phyloP scores from a whole-genome alignment of 2,329 filamentous ascomycete species.

The Pestalotiopsis fici region DNA sequence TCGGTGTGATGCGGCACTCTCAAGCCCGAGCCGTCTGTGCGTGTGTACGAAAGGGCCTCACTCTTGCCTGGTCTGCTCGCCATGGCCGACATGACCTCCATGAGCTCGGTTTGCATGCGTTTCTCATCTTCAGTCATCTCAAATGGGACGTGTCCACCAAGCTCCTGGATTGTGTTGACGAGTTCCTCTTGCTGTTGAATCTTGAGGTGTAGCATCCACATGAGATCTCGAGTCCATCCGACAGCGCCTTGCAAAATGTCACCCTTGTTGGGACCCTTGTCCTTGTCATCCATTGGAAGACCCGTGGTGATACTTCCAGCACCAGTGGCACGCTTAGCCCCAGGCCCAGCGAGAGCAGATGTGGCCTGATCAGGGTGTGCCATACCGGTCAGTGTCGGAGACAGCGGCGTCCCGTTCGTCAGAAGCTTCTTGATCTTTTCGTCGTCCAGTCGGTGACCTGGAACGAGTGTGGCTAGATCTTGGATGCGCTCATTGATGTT shows the following conservation, averaged over 20 bases:
- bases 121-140: constrained; percentile 88
- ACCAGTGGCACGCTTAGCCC: constrained; percentile 76
- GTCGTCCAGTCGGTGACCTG: constrained; percentile 88
- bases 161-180: constrained; percentile 69
- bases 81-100: constrained; percentile 66
- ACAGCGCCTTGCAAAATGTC: constrained; percentile 97
- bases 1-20: constrained; percentile 94
- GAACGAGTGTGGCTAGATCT: constrained; percentile 91
- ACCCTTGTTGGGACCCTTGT: constrained; percentile 98
- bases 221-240: constrained; percentile 94
- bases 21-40: constrained; percentile 79
- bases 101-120: constrained; percentile 91
- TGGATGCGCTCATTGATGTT: constrained; percentile 99
- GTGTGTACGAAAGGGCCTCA: constrained; percentile 79
- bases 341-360: constrained; percentile 82
- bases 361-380: constrained; percentile 74
- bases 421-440: constrained; percentile 97
- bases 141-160: constrained; percentile 78
- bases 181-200: constrained; percentile 88
- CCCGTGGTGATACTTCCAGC: constrained; percentile 88
- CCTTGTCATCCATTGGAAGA: constrained; percentile 92
- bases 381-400: constrained; percentile 76
- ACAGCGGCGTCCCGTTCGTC: constrained; percentile 86
- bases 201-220: constrained; percentile 94
- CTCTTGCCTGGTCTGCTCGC: constrained; percentile 59